Base-by-base conservation (phyloP, 768 basidiomycete species). In the Suillus subluteus region DNA sequence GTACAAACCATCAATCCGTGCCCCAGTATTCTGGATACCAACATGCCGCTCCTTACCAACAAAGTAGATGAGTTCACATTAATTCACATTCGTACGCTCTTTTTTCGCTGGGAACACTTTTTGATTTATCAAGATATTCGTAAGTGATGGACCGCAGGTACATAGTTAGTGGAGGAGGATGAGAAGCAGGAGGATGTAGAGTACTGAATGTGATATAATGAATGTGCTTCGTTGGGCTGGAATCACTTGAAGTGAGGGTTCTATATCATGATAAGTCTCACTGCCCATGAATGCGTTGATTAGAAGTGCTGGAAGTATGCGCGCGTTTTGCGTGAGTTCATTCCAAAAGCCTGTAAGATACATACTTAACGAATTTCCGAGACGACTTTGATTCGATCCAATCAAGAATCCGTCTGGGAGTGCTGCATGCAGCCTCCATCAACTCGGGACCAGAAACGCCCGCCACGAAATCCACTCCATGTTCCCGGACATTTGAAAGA, bases 21-120 rank as follows among this genome's bases (percentile, higher is more conserved):
- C 68, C 69, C 21, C 76, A 76, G 15, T 76, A 77, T 65, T 21
- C 70, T 6, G 75, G 70, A 35, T 66, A 73, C 15, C 77, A 70
- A 61, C 77, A 77, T 21, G 61, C 75, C 26, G 63, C 74, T 48
- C 69, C 75, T 52, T 77, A 77, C 62, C 76, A 74, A 58, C 77
- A 74, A 30, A 70, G 67, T 68, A 71, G 72, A 70, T 78, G 26
- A 61, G 18, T 61, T 61, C 6, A 21, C 30, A 30, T 30, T 56
- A 61, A 11, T 61, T 61, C 6, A 21, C 30, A 30, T 30, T 56
- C 44, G 32, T 32, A 64, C 50, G 21, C 55, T 37, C 11, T 15
- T 37, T 38, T 62, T 23, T 37, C 30, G 55, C 2, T 30, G 38
- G 40, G n/a, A 62, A 40, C 23, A 59, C 48, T 26, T n/a, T n/a